A percentile compares a stretch with the other conserved stretches of the same genome.
phyloP scores from a whole-genome alignment of 1,284 basidiomycete species.

The Agroathelia rolfsii region DNA sequence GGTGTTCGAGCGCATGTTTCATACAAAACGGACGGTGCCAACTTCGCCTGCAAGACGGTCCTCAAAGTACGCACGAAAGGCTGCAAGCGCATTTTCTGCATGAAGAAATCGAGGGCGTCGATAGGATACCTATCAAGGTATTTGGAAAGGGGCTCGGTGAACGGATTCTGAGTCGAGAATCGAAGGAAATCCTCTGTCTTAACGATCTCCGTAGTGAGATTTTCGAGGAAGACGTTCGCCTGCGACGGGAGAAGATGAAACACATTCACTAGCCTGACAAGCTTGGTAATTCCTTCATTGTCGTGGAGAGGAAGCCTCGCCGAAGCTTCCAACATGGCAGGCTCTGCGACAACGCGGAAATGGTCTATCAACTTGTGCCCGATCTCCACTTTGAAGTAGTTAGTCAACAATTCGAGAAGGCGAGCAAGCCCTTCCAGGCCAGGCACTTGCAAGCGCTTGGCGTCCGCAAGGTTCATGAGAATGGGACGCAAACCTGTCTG shows the following conservation, averaged over 20 bases:
- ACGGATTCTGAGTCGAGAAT: slow-evolving; percentile 84
- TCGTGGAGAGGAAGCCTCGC: slow-evolving; percentile 75
- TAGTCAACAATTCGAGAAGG: slow-evolving; percentile 90
- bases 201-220: slow-evolving; percentile 82
- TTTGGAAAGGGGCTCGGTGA: slow-evolving; percentile 87
- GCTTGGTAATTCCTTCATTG: slow-evolving; percentile 87
- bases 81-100: slow-evolving; percentile 67
- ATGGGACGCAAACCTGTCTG: slow-evolving; percentile 95
- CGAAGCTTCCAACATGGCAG: slow-evolving; percentile 73
- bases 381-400: slow-evolving; percentile 99
- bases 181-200: slow-evolving; percentile 89
- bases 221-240: slow-evolving; percentile 87
- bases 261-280: slow-evolving; percentile 91
- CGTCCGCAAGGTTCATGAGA: slow-evolving; percentile 96
- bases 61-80: slow-evolving; percentile 73
- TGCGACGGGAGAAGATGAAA: slow-evolving; percentile 93
- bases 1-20: slow-evolving; percentile 64
- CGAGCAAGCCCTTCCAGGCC: slow-evolving; percentile 93
- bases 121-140: slow-evolving; percentile 87
- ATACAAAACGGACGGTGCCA: slow-evolving; percentile 68
- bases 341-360: slow-evolving; percentile 83
- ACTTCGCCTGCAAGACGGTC: slow-evolving; percentile 69
- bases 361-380: slow-evolving; percentile 96
- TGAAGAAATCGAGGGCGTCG: slow-evolving; percentile 81
- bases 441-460: slow-evolving; percentile 88